phyloP scores from a whole-genome alignment of 2,329 filamentous ascomycete genomes.

The Monosporascus sp. region DNA sequence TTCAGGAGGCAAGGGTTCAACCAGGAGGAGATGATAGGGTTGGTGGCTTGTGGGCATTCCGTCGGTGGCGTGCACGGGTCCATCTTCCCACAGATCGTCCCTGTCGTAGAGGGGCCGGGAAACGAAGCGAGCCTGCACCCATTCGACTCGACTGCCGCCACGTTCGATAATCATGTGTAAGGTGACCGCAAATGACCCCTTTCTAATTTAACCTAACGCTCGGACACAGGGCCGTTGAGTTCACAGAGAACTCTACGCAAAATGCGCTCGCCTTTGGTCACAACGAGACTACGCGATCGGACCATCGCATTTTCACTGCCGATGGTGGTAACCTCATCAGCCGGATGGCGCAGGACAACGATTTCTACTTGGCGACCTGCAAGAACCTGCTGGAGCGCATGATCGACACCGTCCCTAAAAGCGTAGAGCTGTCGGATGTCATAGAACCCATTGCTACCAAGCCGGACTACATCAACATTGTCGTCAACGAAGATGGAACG shows the following conservation, averaged over 20 bases:
- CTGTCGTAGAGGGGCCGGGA: slow-evolving; percentile 10
- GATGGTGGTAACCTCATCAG: slow-evolving; percentile 24
- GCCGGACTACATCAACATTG: slow-evolving; percentile 23
- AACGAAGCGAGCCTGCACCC: slow-evolving; percentile 1
- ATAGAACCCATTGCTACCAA: slow-evolving; percentile 20
- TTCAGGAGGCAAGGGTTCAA: slow-evolving; percentile 22
- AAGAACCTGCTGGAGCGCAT: slow-evolving; percentile 19
- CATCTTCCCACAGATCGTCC: neutral
- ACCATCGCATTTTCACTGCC: slow-evolving; percentile 22
- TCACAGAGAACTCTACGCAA: slow-evolving; percentile 19
- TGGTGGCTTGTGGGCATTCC: slow-evolving; percentile 24
- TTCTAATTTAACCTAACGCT: neutral
- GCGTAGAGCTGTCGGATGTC: slow-evolving; percentile 13
- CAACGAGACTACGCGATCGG: slow-evolving; percentile 22
- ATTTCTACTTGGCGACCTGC: slow-evolving; percentile 20
- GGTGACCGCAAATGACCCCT: neutral
- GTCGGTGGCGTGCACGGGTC: slow-evolving; percentile 10
- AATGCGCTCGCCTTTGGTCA: slow-evolving; percentile 20
- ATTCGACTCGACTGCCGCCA: slow-evolving; percentile 16
- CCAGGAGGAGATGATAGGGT: slow-evolving; percentile 17
- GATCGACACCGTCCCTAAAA: slow-evolving; percentile 22
- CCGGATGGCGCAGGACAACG: slow-evolving; percentile 16
- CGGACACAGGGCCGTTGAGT: slow-evolving; percentile 3
- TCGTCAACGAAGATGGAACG: slow-evolving; percentile 10
- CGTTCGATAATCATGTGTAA: slow-evolving; percentile 16